A percentile compares a stretch with the other conserved stretches of the same genome.
Evolutionary conservation across 352 stramenopile species (phyloP).

Genomic region (Thraustochytrium striatum): DNA sequence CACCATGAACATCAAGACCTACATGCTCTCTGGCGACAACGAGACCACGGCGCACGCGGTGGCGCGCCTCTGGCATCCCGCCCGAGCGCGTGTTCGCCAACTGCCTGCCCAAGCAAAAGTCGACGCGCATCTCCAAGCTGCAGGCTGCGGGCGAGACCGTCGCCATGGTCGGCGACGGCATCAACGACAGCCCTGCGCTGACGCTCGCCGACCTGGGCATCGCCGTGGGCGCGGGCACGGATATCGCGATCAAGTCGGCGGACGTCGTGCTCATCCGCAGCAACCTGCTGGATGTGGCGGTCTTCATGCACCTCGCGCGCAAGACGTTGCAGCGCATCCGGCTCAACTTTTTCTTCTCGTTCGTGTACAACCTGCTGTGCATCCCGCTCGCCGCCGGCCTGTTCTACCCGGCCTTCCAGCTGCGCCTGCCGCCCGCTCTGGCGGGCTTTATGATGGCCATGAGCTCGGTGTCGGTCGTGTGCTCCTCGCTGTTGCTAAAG

Average conservation of each 20-base stretch:
- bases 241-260: slow-evolving; percentile 95
- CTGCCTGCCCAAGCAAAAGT: slow-evolving; percentile 81
- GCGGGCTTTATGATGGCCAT: slow-evolving; percentile 92
- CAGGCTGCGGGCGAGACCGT: slow-evolving; percentile 71
- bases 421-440: slow-evolving; percentile 88
- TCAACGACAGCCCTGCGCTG: slow-evolving; percentile 87
- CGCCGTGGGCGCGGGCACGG: slow-evolving; percentile 91
- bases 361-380: slow-evolving; percentile 95
- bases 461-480: slow-evolving; percentile 91
- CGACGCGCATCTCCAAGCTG: slow-evolving; percentile 78
- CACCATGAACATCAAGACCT: slow-evolving; percentile 77
- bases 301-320: slow-evolving; percentile 87
- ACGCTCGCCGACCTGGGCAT: slow-evolving; percentile 75
- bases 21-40: slow-evolving; percentile 90
- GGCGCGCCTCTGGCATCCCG: slow-evolving; percentile 73
- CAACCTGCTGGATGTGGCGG: slow-evolving; percentile 84
- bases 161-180: slow-evolving; percentile 91
- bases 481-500: slow-evolving; percentile 82
- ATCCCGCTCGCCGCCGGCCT: slow-evolving; percentile 93
- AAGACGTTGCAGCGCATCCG: slow-evolving; percentile 92
- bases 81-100: slow-evolving; percentile 76
- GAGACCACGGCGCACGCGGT: slow-evolving; percentile 75
- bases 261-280: slow-evolving; percentile 81
- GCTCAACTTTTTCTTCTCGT: slow-evolving; percentile 94
- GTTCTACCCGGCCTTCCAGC: slow-evolving; percentile 83